Base-by-base conservation (phyloP, 495 filamentous ascomycete species). In the Acidiella bohemica region DNA sequence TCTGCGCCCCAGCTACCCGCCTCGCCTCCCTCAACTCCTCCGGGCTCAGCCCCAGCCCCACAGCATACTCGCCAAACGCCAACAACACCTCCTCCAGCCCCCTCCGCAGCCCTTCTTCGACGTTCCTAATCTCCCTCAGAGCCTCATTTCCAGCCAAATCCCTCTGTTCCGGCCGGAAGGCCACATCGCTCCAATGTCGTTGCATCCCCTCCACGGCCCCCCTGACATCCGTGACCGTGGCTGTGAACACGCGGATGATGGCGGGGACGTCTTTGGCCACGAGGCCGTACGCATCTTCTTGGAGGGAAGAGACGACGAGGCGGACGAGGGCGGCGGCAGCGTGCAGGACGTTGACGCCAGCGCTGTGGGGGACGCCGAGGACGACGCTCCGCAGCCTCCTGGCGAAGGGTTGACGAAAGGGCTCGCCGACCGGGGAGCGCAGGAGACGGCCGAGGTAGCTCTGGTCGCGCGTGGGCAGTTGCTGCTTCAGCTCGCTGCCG, bases 211-310 rank as follows among this genome's bases (percentile, higher is more conserved):
- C 54, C 16, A 71, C 60, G 52, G 93, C 90, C 9, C 48, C 55
- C 46, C 93, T 77, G n/a, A 94, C 56, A 33, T 72, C 72, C 18
- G 64, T 68, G 43, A 80, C 72, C 0, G 80, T 74, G 3, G 61
- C 51, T 1, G 79, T 81, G 49, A 86, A 77, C 2, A 73, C 73
- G 36, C 75, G 68, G 32, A 96, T 72, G 22, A 93, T 71, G 6
- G 56, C 53, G 5, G 81, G 72, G 2, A 95, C 72, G 51, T 88
- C 77, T 23, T 73, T 68, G 36, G 88, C 76, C 28, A 93, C 90
- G 50, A 81, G 78, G 19, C 90, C 90, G 50, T 74, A 92, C n/a
- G 66, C 66, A 57, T 99, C 90, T 60, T 99, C 90, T 8, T 63
- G 62, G 22, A 95, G 61, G 57, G 77, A 84, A 28, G 67, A 66